Evolutionary conservation across 164 flowering plant genomes (phyloP), one percentile per base, ranked within the genome.

Genomic region (Magnolia changhungtana): DNA sequence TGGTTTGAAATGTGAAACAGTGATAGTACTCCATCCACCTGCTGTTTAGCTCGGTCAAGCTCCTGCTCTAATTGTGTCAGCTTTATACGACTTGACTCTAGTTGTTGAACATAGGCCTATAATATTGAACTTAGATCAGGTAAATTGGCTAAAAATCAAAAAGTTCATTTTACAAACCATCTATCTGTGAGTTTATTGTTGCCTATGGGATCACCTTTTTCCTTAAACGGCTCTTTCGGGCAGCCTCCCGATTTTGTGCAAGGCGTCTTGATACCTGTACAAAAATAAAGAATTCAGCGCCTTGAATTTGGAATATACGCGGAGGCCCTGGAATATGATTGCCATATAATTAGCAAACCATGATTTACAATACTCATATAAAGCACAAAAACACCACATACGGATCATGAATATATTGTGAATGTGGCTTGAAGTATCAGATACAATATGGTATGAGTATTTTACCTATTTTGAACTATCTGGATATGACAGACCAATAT

Each of bases 181-280:
- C 71, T 29, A 68, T 68, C 31, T 27, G 13, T 16, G 18, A 55
- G 10, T n/a, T 13, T 37, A 27, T 58, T 24, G 61, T 11, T n/a
- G 23, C 61, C 58, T 67, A 70, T 50, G 23, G 27, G 24, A 21
- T 1, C 71, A 93, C 99, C 94, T 96, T 96, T 83, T 96, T 96
- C 74, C 99, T 82, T 74, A 92, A 66, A 20, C 99, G 98, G 77
- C 99, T 94, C 83, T 96, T 96, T 37, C 98, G 96, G 66, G 99
- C 99, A 83, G 99, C 99, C 87, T 94, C 99, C 37, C 99, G 97
- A 80, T 96, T 96, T 82, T 96, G 99, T 73, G 95, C 97, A 69
- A 96, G 93, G 72, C 99, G 96, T 81, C 99, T 89, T 77, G 86
- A 86, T 72, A 89, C 84, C 99, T 90, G 87, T 20, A 79, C 70